Percentiles rank a stretch among this genome's conserved stretches.
phyloP scores from a whole-genome alignment of 345 rosid genomes.

The Geranium brycei region DNA sequence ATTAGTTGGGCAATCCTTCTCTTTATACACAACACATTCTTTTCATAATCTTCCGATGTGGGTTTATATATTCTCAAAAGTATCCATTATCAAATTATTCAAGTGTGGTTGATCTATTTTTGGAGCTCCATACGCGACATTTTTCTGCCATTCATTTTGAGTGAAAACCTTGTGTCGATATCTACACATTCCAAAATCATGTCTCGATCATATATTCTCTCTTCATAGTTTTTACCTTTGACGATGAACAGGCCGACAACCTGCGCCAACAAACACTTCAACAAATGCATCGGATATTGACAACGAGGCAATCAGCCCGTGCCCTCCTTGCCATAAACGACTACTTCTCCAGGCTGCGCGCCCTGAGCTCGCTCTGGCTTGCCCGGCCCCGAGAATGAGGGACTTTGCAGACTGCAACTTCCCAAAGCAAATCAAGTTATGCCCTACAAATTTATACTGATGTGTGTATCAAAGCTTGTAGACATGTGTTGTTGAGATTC shows the following conservation, averaged over 20 bases:
- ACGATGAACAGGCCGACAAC: conserved; percentile 45
- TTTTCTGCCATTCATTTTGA: too few relatives aligned
- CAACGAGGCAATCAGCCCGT: conserved; percentile 68
- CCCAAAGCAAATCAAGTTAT: not conserved
- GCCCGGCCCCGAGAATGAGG: conserved; percentile 55
- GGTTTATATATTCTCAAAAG: too few relatives aligned
- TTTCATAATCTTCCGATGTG: too few relatives aligned
- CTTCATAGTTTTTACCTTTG: not conserved
- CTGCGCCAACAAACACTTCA: conserved; percentile 61
- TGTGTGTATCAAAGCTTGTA: not conserved
- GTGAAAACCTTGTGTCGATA: too few relatives aligned
- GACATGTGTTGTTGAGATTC: not conserved
- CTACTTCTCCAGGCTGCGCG: conserved; percentile 58
- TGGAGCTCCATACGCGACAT: too few relatives aligned
- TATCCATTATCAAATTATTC: too few relatives aligned
- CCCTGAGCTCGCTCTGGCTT: conserved; percentile 69
- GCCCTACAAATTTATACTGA: not conserved
- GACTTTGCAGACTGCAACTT: not conserved
- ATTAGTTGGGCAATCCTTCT: too few relatives aligned
- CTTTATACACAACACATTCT: too few relatives aligned
- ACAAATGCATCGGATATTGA: conserved; percentile 59
- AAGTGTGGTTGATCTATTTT: too few relatives aligned
- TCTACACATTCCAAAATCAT: too few relatives aligned
- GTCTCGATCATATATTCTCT: too few relatives aligned
- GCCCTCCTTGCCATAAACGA: conserved; percentile 62